Percentiles rank a stretch among this genome's conserved stretches.
Conservation (phyloP, 2,329 filamentous ascomycete species). For the Neobulgaria alba region DNA sequence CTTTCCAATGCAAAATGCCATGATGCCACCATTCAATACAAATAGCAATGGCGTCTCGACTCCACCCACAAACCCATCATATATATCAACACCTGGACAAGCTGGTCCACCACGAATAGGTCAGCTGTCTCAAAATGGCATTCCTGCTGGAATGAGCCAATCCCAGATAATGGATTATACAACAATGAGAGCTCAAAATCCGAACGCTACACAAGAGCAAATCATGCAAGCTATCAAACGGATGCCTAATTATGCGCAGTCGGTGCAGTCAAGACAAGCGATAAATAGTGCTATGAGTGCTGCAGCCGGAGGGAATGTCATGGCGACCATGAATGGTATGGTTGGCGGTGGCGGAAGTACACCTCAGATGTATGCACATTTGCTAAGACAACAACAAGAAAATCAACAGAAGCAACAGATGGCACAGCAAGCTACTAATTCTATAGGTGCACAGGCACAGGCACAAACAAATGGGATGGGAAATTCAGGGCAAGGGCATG, state of each 20-base stretch:
- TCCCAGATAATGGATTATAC: no score
- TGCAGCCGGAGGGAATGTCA: slow-evolving; percentile 32
- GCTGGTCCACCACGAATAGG: slow-evolving; percentile 24
- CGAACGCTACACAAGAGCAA: slow-evolving; percentile 40
- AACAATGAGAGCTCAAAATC: slow-evolving; percentile 19
- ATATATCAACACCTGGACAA: slow-evolving; percentile 19
- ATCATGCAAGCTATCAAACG: slow-evolving; percentile 44
- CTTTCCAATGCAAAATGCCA: slow-evolving; percentile 32
- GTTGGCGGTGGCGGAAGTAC: slow-evolving; percentile 29
- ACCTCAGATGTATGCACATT: slow-evolving; percentile 41
- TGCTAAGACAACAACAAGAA: slow-evolving; percentile 43
- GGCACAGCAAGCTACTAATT: slow-evolving; percentile 18
- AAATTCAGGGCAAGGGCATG: slow-evolving; percentile 17
- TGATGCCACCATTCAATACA: slow-evolving; percentile 43
- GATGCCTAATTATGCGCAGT: slow-evolving; percentile 12
- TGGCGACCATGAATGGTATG: slow-evolving; percentile 17
- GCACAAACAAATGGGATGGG: slow-evolving; percentile 9
- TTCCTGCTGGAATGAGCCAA: slow-evolving; percentile 17
- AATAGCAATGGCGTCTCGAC: slow-evolving; percentile 40
- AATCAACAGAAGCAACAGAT: slow-evolving; percentile 37
- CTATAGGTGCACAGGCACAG: slow-evolving; percentile 9
- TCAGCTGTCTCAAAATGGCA: slow-evolving; percentile 9
- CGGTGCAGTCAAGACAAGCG: slow-evolving; percentile 33
- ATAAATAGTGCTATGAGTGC: slow-evolving; percentile 44
- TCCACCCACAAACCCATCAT: slow-evolving; percentile 23